A percentile compares a stretch with the other conserved stretches of the same genome.
phyloP scores from a whole-genome alignment of 1,284 basidiomycete species.

The Ustilago tritici region DNA sequence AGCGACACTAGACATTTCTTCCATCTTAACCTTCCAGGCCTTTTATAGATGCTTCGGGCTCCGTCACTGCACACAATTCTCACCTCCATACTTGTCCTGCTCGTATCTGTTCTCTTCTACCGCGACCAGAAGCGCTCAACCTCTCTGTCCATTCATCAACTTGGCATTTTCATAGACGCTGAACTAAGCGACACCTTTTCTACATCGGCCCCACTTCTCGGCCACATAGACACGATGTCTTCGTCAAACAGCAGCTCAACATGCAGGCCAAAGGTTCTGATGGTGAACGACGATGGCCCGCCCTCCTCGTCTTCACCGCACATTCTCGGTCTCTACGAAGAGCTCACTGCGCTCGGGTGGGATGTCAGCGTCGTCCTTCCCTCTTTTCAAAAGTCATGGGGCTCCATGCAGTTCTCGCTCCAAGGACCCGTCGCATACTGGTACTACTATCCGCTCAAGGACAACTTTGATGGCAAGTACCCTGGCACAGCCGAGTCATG shows the following conservation, averaged over 20 bases:
- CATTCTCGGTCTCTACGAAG: constrained; percentile 60
- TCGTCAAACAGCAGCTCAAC: constrained; percentile 6
- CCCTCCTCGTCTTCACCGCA: constrained; percentile 63
- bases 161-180: constrained; percentile 24
- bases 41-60: constrained; percentile 16
- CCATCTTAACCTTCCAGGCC: neutral
- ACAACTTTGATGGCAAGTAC: constrained; percentile 56
- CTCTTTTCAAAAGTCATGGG: constrained; percentile 62
- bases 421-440: constrained; percentile 57
- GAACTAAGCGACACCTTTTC: constrained; percentile 35
- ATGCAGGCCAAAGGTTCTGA: constrained; percentile 46
- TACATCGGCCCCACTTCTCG: neutral
- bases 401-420: constrained; percentile 63
- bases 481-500: constrained; percentile 50
- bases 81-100: constrained; percentile 31
- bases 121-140: constrained; percentile 15
- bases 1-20: neutral
- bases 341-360: constrained; percentile 57
- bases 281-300: constrained; percentile 68
- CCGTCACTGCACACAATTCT: constrained; percentile 31
- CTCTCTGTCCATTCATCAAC: neutral
- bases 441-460: constrained; percentile 67
- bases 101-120: constrained; percentile 29
- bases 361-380: constrained; percentile 66
- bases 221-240: neutral